phyloP scores from a whole-genome alignment of 1,284 basidiomycete species.

The Cryptococcus wingfieldii region DNA sequence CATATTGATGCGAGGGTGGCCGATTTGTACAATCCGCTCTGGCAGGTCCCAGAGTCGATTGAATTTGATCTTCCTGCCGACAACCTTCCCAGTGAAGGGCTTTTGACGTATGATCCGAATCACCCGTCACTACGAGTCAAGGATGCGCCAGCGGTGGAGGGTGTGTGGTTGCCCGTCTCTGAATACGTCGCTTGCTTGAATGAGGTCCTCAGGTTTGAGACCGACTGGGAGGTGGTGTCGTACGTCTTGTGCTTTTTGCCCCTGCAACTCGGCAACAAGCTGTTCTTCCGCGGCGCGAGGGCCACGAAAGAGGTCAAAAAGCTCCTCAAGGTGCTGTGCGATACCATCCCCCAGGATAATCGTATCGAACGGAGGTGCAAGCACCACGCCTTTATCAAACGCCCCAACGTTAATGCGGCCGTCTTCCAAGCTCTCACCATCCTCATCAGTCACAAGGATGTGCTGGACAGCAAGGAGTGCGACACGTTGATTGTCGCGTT shows the following conservation, averaged over 20 bases:
- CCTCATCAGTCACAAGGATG: conserved; percentile 78
- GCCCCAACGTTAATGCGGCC: conserved; percentile 79
- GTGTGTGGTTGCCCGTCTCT: conserved; percentile 70
- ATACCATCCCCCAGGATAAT: conserved; percentile 42
- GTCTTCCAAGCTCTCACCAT: conserved; percentile 85
- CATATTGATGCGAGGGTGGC: conserved; percentile 28
- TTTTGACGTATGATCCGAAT: conserved; percentile 67
- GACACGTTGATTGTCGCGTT: conserved; percentile 78
- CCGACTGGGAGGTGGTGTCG: conserved; percentile 82
- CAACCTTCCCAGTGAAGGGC: conserved; percentile 66
- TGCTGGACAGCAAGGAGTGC: conserved; percentile 59
- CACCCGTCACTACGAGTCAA: conserved; percentile 50
- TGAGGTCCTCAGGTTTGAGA: conserved; percentile 65
- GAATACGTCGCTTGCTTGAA: conserved; percentile 67
- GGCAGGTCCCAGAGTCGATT: conserved; percentile 72
- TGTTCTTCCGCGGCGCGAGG: conserved; percentile 88
- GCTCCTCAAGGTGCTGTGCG: conserved; percentile 67
- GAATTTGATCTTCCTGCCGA: conserved; percentile 63
- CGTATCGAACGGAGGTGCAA: conserved; percentile 55
- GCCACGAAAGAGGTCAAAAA: conserved; percentile 63
- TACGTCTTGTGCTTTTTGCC: conserved; percentile 91
- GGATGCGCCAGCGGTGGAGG: conserved; percentile 51
- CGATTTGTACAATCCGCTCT: conserved; percentile 57
- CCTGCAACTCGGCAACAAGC: conserved; percentile 88
- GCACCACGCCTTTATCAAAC: conserved; percentile 54